Percentiles rank a stretch among this genome's conserved stretches.
Conservation (phyloP, 2,329 filamentous ascomycete species). For the Aspergillus bombycis region DNA sequence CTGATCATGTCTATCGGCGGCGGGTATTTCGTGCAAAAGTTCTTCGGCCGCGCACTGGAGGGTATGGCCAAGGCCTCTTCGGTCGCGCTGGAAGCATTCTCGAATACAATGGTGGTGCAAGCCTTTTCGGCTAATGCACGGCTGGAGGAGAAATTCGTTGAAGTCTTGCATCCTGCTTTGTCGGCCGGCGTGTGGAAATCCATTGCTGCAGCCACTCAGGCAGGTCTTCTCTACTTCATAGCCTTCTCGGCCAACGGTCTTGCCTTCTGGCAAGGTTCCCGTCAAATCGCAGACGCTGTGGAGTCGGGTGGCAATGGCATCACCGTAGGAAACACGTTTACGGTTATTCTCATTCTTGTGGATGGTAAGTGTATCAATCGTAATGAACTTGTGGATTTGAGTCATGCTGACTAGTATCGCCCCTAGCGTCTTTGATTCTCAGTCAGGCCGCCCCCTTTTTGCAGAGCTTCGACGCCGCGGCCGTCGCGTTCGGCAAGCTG, state of each 20-base stretch:
- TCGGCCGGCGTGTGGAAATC: conserved; percentile 62
- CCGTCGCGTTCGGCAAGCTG: conserved; percentile 61
- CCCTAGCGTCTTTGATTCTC: conserved; percentile 36
- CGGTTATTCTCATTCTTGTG: conserved; percentile 44
- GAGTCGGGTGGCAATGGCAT: conserved; percentile 17
- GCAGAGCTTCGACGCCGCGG: conserved; percentile 53
- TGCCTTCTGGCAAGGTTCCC: conserved; percentile 69
- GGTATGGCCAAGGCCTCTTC: conserved; percentile 62
- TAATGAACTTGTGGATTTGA: too few relatives aligned
- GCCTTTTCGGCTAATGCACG: conserved; percentile 63
- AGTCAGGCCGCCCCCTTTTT: conserved; percentile 44
- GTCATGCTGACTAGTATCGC: neutral
- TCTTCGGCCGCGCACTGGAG: conserved; percentile 53
- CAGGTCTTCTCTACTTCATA: conserved; percentile 67
- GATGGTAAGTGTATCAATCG: conserved; percentile 19
- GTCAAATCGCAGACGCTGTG: conserved; percentile 51
- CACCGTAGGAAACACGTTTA: conserved; percentile 41
- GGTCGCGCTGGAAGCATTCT: conserved; percentile 65
- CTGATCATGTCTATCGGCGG: conserved; percentile 62
- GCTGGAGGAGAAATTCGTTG: conserved; percentile 63
- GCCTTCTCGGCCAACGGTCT: conserved; percentile 69
- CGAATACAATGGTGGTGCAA: conserved; percentile 64
- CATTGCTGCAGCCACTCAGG: conserved; percentile 58
- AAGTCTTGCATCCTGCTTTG: conserved; percentile 55
- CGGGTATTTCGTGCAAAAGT: conserved; percentile 57